phyloP scores from a whole-genome alignment of 805 yeast species.

The Wickerhamiella occidentalis region DNA sequence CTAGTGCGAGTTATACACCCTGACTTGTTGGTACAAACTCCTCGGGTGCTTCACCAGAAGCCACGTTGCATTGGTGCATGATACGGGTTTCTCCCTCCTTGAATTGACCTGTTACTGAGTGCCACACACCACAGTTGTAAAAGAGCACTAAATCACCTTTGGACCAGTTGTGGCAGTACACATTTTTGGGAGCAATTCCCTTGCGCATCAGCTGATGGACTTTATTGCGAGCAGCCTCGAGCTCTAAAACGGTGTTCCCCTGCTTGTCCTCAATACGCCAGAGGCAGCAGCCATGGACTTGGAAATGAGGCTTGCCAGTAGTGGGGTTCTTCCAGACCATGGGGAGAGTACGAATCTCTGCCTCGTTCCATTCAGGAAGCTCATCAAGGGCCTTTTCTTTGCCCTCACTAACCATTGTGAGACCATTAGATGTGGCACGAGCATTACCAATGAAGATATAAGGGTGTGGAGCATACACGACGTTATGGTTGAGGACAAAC shows the following conservation, averaged over 20 bases:
- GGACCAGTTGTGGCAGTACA: slow-evolving; percentile 73
- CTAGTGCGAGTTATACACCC: too few relatives aligned
- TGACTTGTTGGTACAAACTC: too few relatives aligned
- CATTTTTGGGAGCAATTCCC: slow-evolving; percentile 58
- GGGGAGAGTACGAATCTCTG: slow-evolving; percentile 66
- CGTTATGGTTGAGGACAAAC: slow-evolving; percentile 63
- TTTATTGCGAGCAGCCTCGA: slow-evolving; percentile 62
- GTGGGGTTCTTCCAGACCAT: slow-evolving; percentile 89
- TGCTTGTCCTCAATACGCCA: slow-evolving; percentile 45
- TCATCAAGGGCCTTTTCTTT: slow-evolving; percentile 54
- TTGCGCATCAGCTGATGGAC: slow-evolving; percentile 74
- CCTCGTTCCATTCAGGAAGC: slow-evolving; percentile 73
- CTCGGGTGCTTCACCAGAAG: slow-evolving; percentile 60
- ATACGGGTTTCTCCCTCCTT: slow-evolving; percentile 63
- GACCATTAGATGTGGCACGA: slow-evolving; percentile 72
- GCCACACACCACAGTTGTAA: slow-evolving; percentile 85
- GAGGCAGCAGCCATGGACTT: slow-evolving; percentile 82
- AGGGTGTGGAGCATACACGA: slow-evolving; percentile 87
- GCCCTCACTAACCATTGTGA: slow-evolving; percentile 73
- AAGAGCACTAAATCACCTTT: slow-evolving; percentile 78
- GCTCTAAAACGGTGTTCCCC: slow-evolving; percentile 44
- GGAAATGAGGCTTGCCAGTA: slow-evolving; percentile 70
- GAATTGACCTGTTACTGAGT: slow-evolving; percentile 83
- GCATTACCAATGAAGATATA: slow-evolving; percentile 75
- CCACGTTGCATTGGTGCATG: slow-evolving; percentile 92